Conservation (phyloP, 2,329 filamentous ascomycete genomes). For the Knufia fluminis region DNA sequence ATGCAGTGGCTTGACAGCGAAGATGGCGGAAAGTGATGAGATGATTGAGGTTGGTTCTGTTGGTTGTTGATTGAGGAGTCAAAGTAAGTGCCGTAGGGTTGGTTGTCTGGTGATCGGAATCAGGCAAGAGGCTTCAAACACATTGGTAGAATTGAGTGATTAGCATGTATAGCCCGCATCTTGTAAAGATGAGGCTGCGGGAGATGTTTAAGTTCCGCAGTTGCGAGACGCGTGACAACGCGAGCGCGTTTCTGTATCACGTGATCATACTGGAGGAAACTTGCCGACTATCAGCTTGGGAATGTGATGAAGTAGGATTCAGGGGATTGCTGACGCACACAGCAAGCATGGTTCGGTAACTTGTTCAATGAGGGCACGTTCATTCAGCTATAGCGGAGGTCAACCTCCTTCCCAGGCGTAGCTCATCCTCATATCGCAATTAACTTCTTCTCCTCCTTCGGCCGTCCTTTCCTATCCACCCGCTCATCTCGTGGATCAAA, state of each 20-base stretch:
- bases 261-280: neutral
- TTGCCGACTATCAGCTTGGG: no score
- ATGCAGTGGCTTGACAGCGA: conserved; percentile 27
- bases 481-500: conserved; percentile 86
- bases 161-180: neutral
- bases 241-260: neutral
- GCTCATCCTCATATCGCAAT: neutral
- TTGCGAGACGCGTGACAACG: neutral
- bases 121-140: neutral
- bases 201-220: neutral
- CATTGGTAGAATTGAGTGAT: neutral
- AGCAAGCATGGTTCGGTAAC: no score
- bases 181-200: neutral
- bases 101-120: conserved; percentile 1
- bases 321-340: no score
- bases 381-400: no score
- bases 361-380: no score
- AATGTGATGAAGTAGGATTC: no score
- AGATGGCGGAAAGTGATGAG: neutral
- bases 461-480: conserved; percentile 68
- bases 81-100: neutral
- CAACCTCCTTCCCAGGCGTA: neutral
- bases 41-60: conserved; percentile 7
- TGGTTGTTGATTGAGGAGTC: neutral
- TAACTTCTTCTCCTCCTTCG: conserved; percentile 12